Percentiles rank a stretch among this genome's conserved stretches.
phyloP scores from a whole-genome alignment of 2,329 filamentous ascomycete species.

The Myriosclerotinia curreyana region DNA sequence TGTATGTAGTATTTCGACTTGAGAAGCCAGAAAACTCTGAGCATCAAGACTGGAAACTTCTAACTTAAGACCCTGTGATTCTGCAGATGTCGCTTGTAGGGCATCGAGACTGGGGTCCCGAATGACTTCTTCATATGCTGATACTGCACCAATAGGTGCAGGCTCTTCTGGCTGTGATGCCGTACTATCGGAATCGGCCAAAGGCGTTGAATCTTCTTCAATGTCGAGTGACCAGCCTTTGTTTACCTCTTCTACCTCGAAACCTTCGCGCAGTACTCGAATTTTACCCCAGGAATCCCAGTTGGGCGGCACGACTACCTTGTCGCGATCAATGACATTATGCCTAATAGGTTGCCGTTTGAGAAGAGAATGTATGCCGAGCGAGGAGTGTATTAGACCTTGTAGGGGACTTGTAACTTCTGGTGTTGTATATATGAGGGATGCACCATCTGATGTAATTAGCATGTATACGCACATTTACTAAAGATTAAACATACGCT shows the following conservation, averaged over 20 bases:
- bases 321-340: constrained; percentile 90
- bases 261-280: constrained; percentile 82
- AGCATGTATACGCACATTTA: constrained; percentile 19
- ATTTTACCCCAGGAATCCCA: constrained; percentile 99
- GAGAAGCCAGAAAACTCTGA: constrained; percentile 72
- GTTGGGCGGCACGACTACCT: constrained; percentile 90
- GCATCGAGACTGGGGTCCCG: constrained; percentile 67
- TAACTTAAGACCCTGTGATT: constrained; percentile 41
- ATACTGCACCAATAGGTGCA: constrained; percentile 56
- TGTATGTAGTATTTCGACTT: constrained; percentile 71
- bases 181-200: constrained; percentile 37
- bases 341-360: constrained; percentile 78
- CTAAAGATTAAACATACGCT: constrained; percentile 55
- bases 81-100: constrained; percentile 52
- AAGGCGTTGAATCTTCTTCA: constrained; percentile 51
- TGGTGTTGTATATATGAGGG: constrained; percentile 79
- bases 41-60: constrained; percentile 68
- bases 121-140: constrained; percentile 75
- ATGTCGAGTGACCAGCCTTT: constrained; percentile 84
- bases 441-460: constrained; percentile 64
- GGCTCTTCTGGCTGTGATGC: constrained; percentile 25
- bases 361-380: constrained; percentile 80
- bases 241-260: constrained; percentile 85
- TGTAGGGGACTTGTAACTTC: constrained; percentile 74
- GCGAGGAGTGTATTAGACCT: constrained; percentile 76